phyloP scores from a whole-genome alignment of 2,329 filamentous ascomycete species.

The Ophiostoma populinum region DNA sequence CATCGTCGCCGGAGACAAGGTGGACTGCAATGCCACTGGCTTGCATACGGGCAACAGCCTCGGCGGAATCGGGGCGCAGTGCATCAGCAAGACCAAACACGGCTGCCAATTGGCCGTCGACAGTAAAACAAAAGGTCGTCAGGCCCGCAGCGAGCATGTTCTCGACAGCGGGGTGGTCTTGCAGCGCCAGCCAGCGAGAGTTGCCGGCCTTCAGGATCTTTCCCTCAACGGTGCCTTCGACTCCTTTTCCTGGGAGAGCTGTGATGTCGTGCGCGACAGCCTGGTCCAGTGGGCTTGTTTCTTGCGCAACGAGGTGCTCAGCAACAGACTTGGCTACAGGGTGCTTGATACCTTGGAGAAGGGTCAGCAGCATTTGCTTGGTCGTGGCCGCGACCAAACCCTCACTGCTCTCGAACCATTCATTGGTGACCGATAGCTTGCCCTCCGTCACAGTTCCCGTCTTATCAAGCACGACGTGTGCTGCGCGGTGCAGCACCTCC shows the following conservation, averaged over 20 bases:
- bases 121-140: slow-evolving; percentile 30
- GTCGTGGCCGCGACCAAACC: no score
- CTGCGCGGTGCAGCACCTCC: slow-evolving; percentile 41
- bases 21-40: slow-evolving; percentile 25
- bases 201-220: slow-evolving; percentile 29
- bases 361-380: slow-evolving; percentile 18
- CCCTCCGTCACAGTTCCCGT: slow-evolving; percentile 58
- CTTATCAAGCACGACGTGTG: slow-evolving; percentile 64
- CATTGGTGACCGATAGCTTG: slow-evolving; percentile 25
- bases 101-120: slow-evolving; percentile 20
- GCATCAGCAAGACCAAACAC: slow-evolving; percentile 30
- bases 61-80: slow-evolving; percentile 27
- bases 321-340: slow-evolving; percentile 30
- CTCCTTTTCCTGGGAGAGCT: no score
- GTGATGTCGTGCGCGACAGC: no score
- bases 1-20: slow-evolving; percentile 35
- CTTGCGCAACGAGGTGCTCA: no score
- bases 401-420: no score
- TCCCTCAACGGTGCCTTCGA: slow-evolving; percentile 11
- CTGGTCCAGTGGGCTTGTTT: no score
- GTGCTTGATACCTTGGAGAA: slow-evolving; percentile 30
- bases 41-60: no score
- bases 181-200: slow-evolving; percentile 27
- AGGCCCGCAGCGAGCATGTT: slow-evolving; percentile 19
- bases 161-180: slow-evolving; percentile 17